Evolutionary conservation across 2,329 filamentous ascomycete species (phyloP), one percentile per base, ranked within the genome.

Genomic region (Rosellinia necatrix): DNA sequence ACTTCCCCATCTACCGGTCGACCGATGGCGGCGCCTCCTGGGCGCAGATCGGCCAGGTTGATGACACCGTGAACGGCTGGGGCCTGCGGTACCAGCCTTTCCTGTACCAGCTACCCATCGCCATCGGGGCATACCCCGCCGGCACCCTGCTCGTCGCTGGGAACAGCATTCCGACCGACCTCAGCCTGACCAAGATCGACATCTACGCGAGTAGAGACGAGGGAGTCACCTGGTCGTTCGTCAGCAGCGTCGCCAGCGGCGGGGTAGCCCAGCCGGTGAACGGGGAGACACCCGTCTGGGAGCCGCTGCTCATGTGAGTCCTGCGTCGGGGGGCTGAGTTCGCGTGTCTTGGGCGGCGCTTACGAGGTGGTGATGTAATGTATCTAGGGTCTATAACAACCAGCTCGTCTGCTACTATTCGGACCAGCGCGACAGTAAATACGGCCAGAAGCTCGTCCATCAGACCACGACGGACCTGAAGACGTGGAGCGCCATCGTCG

Each of bases 371-470:
- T 4, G 10, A 9, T 19, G 53, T 59, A 22, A 66, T 42, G n/a
- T n/a, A n/a, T n/a, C n/a, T n/a, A 78, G 80, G 69, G 74, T 79
- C 37, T 79, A 85, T 66, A 72, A 88, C 55, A 75, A 81, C 42
- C 75, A 82, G 40, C 71, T 90, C 25, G 78, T 89, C 25, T 74
- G 79, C 62, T 90, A 88, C 75, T 90, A 89, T 73, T 84, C 86
- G 1, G 87, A 90, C 68, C 87, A 90, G 67, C 80, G 56, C 35
- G 85, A 85, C 60, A 78, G 83, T 56, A 74, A 75, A 1, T 76
- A 89, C 64, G 87, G 86, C 17, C 87, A 90, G 69, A 87, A 89
- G 65, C 77, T 90, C 44, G 77, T 82, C 3, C 86, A 90, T 67
- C 84, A 88, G 70, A 75, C 76, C 15, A 79, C 82, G 3, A 76